Evolutionary conservation across 148 eudicot genomes (phyloP).

Genomic region (Chenopodium album): DNA sequence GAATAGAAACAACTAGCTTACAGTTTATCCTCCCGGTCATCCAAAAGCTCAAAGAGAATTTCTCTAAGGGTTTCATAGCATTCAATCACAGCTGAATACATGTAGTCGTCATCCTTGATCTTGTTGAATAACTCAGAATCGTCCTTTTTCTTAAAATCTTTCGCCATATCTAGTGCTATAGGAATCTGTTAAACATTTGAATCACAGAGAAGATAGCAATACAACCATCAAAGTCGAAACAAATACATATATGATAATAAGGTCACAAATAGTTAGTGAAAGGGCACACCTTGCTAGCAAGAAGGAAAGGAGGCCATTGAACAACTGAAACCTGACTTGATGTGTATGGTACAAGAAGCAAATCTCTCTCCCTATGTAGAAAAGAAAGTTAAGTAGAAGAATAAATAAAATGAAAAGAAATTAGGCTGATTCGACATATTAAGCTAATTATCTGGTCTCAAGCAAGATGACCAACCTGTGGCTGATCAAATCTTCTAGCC

Average conservation of each 20-base stretch:
- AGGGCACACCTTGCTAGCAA: constrained; percentile 85
- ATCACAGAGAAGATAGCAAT: not conserved
- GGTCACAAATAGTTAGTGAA: constrained; percentile 11
- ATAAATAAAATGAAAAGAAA: not conserved
- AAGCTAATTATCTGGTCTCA: not conserved
- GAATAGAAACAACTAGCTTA: constrained; percentile 27
- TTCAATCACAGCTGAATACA: constrained; percentile 83
- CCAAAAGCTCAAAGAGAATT: constrained; percentile 52
- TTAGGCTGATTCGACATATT: not conserved
- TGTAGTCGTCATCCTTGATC: constrained; percentile 79
- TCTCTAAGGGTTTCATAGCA: constrained; percentile 86
- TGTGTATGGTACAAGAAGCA: constrained; percentile 92
- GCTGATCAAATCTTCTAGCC: constrained; percentile 87
- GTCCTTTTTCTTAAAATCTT: constrained; percentile 79
- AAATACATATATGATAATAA: constrained; percentile 2
- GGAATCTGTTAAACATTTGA: constrained; percentile 59
- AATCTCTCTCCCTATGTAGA: constrained; percentile 76
- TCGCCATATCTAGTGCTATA: constrained; percentile 98
- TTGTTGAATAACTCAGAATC: constrained; percentile 77
- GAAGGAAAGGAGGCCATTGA: constrained; percentile 99
- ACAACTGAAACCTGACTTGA: constrained; percentile 74
- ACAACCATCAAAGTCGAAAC: constrained; percentile 10
- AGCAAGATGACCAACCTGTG: constrained; percentile 51
- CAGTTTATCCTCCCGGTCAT: constrained; percentile 55
- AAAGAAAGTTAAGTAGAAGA: constrained; percentile 14